Percentiles rank a stretch among this genome's conserved stretches.
These are phyloP conservation scores for Candida morakotiae DNA, from an alignment of 805 yeast genomes.

Conservation along the genomic window DNA sequence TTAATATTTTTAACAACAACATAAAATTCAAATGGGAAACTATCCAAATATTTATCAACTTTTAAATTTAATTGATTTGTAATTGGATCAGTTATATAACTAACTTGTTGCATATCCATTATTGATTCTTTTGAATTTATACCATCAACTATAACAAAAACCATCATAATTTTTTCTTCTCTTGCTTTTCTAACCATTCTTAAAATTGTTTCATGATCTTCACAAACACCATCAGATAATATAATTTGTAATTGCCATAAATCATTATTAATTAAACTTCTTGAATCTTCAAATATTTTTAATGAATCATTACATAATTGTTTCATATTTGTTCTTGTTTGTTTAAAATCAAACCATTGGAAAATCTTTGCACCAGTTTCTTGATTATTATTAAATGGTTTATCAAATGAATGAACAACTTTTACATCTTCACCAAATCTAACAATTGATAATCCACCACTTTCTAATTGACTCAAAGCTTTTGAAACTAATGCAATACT, in stretches of 20 bases:
- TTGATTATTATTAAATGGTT: conserved; percentile 60
- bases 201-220: conserved; percentile 81
- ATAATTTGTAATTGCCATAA: conserved; percentile 93
- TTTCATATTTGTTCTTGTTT: conserved; percentile 79
- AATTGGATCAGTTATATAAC: conserved; percentile 60
- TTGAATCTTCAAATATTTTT: conserved; percentile 62
- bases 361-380: conserved; percentile 82
- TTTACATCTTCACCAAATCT: conserved; percentile 82
- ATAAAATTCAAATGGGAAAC: conserved; percentile 95
- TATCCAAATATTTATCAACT: conserved; percentile 81
- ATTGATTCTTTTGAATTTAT: conserved; percentile 80
- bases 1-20: conserved; percentile 86
- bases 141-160: conserved; percentile 91
- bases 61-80: conserved; percentile 68
- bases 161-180: conserved; percentile 90
- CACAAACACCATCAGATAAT: conserved; percentile 95
- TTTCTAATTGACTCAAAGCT: conserved; percentile 88
- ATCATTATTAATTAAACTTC: conserved; percentile 46
- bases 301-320: conserved; percentile 70
- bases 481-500: conserved; percentile 91
- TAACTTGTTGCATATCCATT: conserved; percentile 91
- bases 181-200: conserved; percentile 86
- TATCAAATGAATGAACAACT: conserved; percentile 86
- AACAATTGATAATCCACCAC: conserved; percentile 88
- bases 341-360: conserved; percentile 88